phyloP scores from a whole-genome alignment of 305 asterid species.

The Fraxinus dipetala region DNA sequence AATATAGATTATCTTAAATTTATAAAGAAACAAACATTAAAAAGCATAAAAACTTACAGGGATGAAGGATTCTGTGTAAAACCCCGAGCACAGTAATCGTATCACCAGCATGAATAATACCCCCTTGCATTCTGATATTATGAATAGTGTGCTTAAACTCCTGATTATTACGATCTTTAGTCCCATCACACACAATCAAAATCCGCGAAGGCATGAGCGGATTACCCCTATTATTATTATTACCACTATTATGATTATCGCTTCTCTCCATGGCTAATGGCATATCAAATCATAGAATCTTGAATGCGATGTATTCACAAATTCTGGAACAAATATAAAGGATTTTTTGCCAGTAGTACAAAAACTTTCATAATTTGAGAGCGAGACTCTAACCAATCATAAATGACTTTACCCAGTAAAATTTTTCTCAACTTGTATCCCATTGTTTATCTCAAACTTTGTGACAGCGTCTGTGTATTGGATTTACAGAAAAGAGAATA shows the following conservation, averaged over 20 bases:
- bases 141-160: conserved; percentile 44
- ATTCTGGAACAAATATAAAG: conserved; percentile 15
- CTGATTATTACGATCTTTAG: conserved; percentile 46
- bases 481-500: conserved; percentile 20
- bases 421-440: neutral
- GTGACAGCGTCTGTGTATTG: neutral
- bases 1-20: neutral
- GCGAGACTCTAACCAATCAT: conserved; percentile 18
- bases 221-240: conserved; percentile 7
- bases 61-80: conserved; percentile 59
- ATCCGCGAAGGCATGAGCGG: conserved; percentile 44
- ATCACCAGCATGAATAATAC: conserved; percentile 56
- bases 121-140: conserved; percentile 45
- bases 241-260: neutral
- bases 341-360: neutral
- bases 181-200: conserved; percentile 63
- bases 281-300: conserved; percentile 10
- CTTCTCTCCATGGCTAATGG: conserved; percentile 26
- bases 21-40: neutral
- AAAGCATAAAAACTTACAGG: conserved; percentile 42
- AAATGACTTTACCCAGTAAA: neutral
- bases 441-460: conserved; percentile 7
- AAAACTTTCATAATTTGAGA: conserved; percentile 13
- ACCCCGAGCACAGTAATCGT: conserved; percentile 62
- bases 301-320: neutral